Conservation (phyloP, 495 filamentous ascomycete genomes). For the Penicillium canescens region DNA sequence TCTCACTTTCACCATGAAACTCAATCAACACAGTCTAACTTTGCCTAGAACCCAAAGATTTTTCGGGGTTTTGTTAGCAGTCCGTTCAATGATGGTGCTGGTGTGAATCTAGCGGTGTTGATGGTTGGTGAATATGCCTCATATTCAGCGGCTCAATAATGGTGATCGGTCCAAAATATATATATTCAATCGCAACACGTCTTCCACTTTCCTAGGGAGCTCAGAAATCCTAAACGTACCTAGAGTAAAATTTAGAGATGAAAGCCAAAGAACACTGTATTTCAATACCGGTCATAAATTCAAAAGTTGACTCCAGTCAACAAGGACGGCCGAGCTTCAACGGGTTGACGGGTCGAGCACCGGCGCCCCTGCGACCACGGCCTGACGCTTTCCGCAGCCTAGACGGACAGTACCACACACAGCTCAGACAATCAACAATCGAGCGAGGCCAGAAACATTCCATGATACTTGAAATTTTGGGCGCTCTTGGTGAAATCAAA, state of each 20-base stretch:
- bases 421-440: conserved; percentile 1
- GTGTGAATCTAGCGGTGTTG: not conserved
- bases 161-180: not conserved
- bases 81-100: not conserved
- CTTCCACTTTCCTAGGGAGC: not conserved
- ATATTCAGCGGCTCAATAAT: not conserved
- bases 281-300: not conserved
- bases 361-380: not conserved
- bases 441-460: not conserved
- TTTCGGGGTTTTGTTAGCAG: not conserved
- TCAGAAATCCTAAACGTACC: not conserved
- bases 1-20: not conserved
- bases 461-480: not conserved
- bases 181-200: conserved; percentile 3
- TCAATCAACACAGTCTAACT: not conserved
- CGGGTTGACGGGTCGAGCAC: conserved; percentile 5
- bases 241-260: not conserved
- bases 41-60: not conserved
- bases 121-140: not conserved
- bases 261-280: not conserved
- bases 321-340: conserved; percentile 3
- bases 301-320: not conserved
- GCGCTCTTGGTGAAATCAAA: not conserved
- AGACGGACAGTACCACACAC: not conserved
- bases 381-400: conserved; percentile 8